Base-by-base conservation (phyloP, 2,329 filamentous ascomycete genomes). In the Hypoxylon sp. region DNA sequence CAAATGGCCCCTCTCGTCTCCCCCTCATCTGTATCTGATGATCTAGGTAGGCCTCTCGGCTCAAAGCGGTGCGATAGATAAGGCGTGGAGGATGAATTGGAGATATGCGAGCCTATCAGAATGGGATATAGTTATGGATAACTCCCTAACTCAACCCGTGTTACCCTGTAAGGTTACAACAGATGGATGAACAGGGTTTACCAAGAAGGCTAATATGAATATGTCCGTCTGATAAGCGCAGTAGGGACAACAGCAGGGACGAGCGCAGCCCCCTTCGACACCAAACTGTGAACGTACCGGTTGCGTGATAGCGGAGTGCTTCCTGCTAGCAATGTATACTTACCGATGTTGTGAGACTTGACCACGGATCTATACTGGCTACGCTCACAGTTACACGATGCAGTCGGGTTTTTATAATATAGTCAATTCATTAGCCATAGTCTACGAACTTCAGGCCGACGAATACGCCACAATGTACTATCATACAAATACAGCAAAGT, bases 401-500 rank as follows among this genome's bases (percentile, higher is more conserved):
- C 35, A 54, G 31, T 46, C 33, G 53, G 31, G 17, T 39, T 48
- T n/a, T 22, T 33, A 51, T 19, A 33, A 44, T 22, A 51, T 50
- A 51, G 26, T 60, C 9, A 24, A 39, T 37, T 55, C 51, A 68
- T 54, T 46, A 62, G 42, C 39, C 31, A 37, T 58, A 50, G 53
- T 42, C 35, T 46, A 35, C 46, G n/a, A 47, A 29, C 47, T 61
- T 60, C 46, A 50, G 48, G 51, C 46, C 53, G 37, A 31, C 46
- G 39, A 65, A 63, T 19, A 42, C 14, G 60, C 58, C 55, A 60
- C 50, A 53, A 50, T 73, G 58, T 73, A 73, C 72, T 76, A 75
- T 75, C 68, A 73, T 76, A 76, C 73, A 76, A 70, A 67, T 73
- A 65, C 71, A 73, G 53, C 42, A 58, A 64, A 56, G 31, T 58